Evolutionary conservation across 148 eudicot species (phyloP), one percentile per base, ranked within the genome.

Genomic region (Nyssa sinensis): DNA sequence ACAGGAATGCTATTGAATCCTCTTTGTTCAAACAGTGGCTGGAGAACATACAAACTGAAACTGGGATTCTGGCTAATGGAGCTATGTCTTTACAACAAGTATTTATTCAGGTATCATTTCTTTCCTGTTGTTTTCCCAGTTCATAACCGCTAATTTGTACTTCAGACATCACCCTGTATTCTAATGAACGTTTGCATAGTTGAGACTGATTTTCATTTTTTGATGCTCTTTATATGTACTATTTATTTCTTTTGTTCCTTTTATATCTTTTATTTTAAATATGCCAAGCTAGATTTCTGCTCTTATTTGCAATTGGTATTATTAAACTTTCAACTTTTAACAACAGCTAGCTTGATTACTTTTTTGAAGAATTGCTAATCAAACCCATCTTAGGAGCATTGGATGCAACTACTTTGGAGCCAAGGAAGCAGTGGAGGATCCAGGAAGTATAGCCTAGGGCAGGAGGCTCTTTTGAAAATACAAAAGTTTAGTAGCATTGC

Each of bases 1-100:
- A 63, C 83, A 94, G 98, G 87, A 92, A 77, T 82, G 99, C 94
- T 31, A 81, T 92, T 27, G 97, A 89, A 72, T 92, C 88, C 23
- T 78, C 91, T 28, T 77, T 95, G 85, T 95, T 92, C 80, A 86
- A 90, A 58, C 99, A 87, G 66, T 95, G 99, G 99, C 79, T 95
- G 82, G 90, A 82, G 71, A 95, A 88, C 69, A 82, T 94, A 79
- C 90, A 94, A 82, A 74, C 83, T 13, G 90, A 89, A 72, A 89
- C 78, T 23, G 97, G 99, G 55, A 68, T 91, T 41, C 78, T 95
- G 70, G 85, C 84, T 61, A 84, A 81, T 77, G 96, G 91, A 64
- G 79, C 75, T 33, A 75, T 90, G 87, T 90, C 89, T 25, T 79
- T 95, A 69, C 83, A 79, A 71, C 86, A 89, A 87, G 94, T 95